Base-by-base conservation (phyloP, 176 grass and related monocot species). In the Eragrostis curvula region DNA sequence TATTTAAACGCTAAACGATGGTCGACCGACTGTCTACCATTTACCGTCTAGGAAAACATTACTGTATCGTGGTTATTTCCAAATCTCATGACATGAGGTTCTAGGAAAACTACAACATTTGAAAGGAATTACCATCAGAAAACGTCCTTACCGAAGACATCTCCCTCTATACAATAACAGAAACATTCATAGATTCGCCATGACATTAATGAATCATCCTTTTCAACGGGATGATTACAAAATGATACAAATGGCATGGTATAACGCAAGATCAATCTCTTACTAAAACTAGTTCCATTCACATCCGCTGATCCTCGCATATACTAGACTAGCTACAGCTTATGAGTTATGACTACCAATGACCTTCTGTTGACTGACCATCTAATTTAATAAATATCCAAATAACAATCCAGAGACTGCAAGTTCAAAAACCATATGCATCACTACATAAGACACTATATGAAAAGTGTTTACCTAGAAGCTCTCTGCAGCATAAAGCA, bases 201-300 rank as follows among this genome's bases (percentile, higher is more conserved):
- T 57, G 20, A 58, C 44, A 25, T 59, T 49, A 75, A 36, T 5
- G 16, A 81, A 50, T 75, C 30, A 59, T 15, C 27, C 43, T 80
- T 86, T 84, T 46, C 8, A 32, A 72, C 32, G 25, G 8, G 25
- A 72, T 20, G 27, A 32, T 14, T 30, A 20, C 46, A 50, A 15
- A 9, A 70, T 47, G 43, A 21, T 17, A 75, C 8, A 67, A 29
- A 66, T 29, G 62, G 39, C 36, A 7, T 46, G 41, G 21, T 51
- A 72, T 23, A 64, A 42, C 50, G 58, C 45, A 64, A 83, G 9
- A 64, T 69, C 64, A 62, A 6, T 52, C 50, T 4, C 24, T 42
- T 32, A 66, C 46, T 17, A 67, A 56, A 16, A 52, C 20, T 71
- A 71, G 15, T 45, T 83, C 69, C 39, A 61, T 76, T 41, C 29